Evolutionary conservation across 257 asterid species (phyloP).

Genomic region (Solanum dulcamara): DNA sequence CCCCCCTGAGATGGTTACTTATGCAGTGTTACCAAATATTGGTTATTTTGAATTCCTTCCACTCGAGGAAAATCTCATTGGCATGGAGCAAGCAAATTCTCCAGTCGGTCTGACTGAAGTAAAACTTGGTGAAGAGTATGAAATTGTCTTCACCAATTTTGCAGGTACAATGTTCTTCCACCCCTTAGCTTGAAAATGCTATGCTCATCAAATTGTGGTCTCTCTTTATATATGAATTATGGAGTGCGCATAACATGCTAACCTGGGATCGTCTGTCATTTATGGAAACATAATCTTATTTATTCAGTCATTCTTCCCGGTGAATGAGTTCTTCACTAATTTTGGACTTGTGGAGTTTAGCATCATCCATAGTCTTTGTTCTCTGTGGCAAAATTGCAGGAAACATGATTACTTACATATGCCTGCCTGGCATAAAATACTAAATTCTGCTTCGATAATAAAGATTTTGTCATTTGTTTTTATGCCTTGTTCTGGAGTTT

Average conservation of each 20-base stretch:
- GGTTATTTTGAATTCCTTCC: conserved; percentile 27
- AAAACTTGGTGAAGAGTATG: conserved; percentile 3
- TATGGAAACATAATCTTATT: neutral
- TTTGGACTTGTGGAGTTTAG: neutral
- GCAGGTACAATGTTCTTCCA: conserved; percentile 4
- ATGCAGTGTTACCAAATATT: conserved; percentile 34
- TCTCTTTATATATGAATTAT: neutral
- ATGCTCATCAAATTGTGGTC: neutral
- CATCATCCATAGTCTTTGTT: neutral
- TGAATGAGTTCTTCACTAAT: neutral
- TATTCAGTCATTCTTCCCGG: neutral
- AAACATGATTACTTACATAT: neutral
- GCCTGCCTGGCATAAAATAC: neutral
- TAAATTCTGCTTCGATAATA: neutral
- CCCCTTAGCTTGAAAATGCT: neutral
- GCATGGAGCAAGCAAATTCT: neutral
- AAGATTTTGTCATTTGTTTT: neutral
- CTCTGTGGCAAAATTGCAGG: neutral
- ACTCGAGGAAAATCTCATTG: neutral
- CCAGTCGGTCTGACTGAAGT: conserved; percentile 20
- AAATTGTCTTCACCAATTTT: conserved; percentile 25
- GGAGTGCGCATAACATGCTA: neutral
- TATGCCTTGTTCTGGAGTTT: neutral
- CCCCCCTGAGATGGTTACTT: conserved; percentile 24
- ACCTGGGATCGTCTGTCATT: neutral